Evolutionary conservation across 768 basidiomycete species (phyloP).

Genomic region (Psilocybe azurescens): DNA sequence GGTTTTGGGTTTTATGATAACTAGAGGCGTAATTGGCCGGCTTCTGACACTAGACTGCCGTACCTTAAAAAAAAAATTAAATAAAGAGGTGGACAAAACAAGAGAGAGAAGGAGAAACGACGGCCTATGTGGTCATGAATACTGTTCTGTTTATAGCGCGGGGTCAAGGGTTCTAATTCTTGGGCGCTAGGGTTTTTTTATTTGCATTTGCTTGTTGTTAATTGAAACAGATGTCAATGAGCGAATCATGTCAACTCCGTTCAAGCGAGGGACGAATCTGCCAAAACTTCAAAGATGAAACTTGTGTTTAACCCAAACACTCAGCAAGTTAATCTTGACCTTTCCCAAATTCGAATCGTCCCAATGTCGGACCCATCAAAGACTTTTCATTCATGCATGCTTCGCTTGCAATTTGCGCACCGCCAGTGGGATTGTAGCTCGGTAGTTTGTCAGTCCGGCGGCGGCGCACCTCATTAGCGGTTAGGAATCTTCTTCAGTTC

Average conservation of each 20-base stretch:
- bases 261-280: too few relatives aligned
- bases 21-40: background rate
- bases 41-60: background rate
- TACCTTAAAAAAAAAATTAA: background rate
- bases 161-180: conserved; percentile 7
- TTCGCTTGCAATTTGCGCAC: too few relatives aligned
- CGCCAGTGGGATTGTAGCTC: background rate
- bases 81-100: background rate
- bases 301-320: too few relatives aligned
- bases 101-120: conserved; percentile 14
- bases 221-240: conserved; percentile 10
- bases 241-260: background rate
- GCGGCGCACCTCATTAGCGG: too few relatives aligned
- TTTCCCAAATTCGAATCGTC: too few relatives aligned
- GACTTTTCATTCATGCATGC: too few relatives aligned
- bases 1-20: background rate
- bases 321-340: too few relatives aligned
- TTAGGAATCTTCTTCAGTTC: background rate
- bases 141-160: conserved; percentile 8
- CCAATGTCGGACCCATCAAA: too few relatives aligned
- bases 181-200: conserved; percentile 27
- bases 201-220: conserved; percentile 19
- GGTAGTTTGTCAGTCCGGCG: background rate
- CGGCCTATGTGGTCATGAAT: conserved; percentile 2
- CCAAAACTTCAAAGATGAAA: too few relatives aligned